A percentile compares a stretch with the other conserved stretches of the same genome.
phyloP scores from a whole-genome alignment of 345 rosid genomes.

The Geranium rotundifolium region DNA sequence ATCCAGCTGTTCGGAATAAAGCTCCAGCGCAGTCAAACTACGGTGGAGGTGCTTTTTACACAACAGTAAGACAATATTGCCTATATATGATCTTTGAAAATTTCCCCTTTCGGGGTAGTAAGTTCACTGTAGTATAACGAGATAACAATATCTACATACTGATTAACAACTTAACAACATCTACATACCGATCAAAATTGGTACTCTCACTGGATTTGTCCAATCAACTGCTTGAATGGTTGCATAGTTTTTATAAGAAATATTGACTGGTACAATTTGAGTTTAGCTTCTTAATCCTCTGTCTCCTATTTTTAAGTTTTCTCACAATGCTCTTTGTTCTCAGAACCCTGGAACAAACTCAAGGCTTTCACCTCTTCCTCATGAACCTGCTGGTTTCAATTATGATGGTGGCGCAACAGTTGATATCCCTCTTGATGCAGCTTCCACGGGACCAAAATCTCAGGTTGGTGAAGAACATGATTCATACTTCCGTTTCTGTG shows the following conservation, averaged over 20 bases:
- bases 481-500: slow-evolving; percentile 5
- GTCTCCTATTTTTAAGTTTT: not conserved
- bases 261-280: too few relatives aligned
- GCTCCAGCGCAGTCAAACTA: slow-evolving; percentile 29
- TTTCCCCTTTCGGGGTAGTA: not conserved
- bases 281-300: too few relatives aligned
- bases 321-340: slow-evolving; percentile 7
- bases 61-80: slow-evolving; percentile 31
- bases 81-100: not conserved
- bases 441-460: slow-evolving; percentile 22
- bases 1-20: slow-evolving; percentile 38
- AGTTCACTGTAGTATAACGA: too few relatives aligned
- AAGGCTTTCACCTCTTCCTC: slow-evolving; percentile 96
- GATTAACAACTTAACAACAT: too few relatives aligned
- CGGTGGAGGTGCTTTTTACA: slow-evolving; percentile 41
- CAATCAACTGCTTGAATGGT: too few relatives aligned
- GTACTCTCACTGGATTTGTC: too few relatives aligned
- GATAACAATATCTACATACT: too few relatives aligned
- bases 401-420: slow-evolving; percentile 65
- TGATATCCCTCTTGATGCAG: slow-evolving; percentile 83
- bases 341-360: slow-evolving; percentile 58
- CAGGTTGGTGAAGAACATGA: slow-evolving; percentile 21
- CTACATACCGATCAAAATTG: too few relatives aligned
- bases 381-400: slow-evolving; percentile 66
- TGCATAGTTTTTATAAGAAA: too few relatives aligned